phyloP scores from a whole-genome alignment of 78 protist genomes.

The Dictyostelium firmibasis region DNA sequence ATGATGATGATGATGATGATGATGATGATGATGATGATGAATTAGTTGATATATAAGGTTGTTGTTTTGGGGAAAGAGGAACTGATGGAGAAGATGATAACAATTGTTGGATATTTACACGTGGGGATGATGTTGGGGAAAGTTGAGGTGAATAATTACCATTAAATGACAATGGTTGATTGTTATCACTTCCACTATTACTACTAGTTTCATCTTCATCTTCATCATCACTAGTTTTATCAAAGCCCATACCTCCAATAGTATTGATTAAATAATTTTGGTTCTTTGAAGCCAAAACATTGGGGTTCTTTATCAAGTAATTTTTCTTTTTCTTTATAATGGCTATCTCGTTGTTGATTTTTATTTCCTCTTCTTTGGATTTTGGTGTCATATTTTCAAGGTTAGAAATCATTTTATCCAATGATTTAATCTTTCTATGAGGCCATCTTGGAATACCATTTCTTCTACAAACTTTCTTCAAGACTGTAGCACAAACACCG shows the following conservation, averaged over 20 bases:
- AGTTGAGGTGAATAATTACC: background rate
- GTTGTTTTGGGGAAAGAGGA: background rate
- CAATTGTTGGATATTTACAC: background rate
- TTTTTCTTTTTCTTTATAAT: slow-evolving; percentile 44
- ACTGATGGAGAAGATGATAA: background rate
- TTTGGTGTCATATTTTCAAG: slow-evolving; percentile 50
- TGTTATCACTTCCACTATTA: background rate
- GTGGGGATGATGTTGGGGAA: background rate
- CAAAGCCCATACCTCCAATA: background rate
- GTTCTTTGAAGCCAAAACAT: slow-evolving; percentile 33
- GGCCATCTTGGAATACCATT: slow-evolving; percentile 86
- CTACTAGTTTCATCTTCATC: background rate
- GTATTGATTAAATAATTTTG: background rate
- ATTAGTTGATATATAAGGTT: background rate
- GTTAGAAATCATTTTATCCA: slow-evolving; percentile 72
- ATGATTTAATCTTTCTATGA: slow-evolving; percentile 64
- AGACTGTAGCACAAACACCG: slow-evolving; percentile 79
- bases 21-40: background rate
- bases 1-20: background rate
- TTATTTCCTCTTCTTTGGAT: slow-evolving; percentile 21
- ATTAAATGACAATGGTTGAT: background rate
- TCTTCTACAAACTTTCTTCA: slow-evolving; percentile 68
- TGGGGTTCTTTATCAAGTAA: slow-evolving; percentile 59
- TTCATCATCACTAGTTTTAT: background rate
- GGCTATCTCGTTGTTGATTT: slow-evolving; percentile 30